Base-by-base conservation (phyloP, 108 stramenopile genomes). In the Nitzschia sp. region DNA sequence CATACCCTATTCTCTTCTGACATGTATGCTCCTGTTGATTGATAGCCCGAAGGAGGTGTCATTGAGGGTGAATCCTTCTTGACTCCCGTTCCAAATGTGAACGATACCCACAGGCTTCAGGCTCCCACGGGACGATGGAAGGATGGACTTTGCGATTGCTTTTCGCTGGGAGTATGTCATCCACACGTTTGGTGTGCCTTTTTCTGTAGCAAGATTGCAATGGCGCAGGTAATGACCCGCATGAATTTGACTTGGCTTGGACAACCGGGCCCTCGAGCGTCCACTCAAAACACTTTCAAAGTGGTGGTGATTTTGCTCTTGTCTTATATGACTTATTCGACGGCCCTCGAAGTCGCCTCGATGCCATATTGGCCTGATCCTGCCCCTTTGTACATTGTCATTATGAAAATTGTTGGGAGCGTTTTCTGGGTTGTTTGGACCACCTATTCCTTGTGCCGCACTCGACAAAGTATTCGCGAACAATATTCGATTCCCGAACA, bases 161-260 rank as follows among this genome's bases (percentile, higher is more conserved):
- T 70, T 64, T 77, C 66, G 34, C 64, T 57, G 5, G 94, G 94
- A 58, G 25, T 69, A 34, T 86, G 71, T 65, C 94, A 95, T 68
- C 82, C 94, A 23, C 77, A 75, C 30, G 38, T 85, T 15, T 85
- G 83, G 71, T 90, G 88, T 74, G 85, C 86, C 32, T 58, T 85
- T 21, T 90, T 74, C 63, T 95, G 82, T 57, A 74, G 82, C 30
- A 85, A 85, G 48, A 72, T 92, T 57, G 75, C 78, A 32, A 88
- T 91, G 89, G 90, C 64, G 18, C 94, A 95, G 75, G 64, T 92
- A 24, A 89, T 95, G 86, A 86, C 75, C n/a, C 80, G 94, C 30
- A 70, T 95, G 83, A 70, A 85, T 17, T 54, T 95, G 53, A 91
- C 82, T 48, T 95, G 90, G 90, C 64, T 95, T 36, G 94, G 94